Evolutionary conservation across 2,329 filamentous ascomycete genomes (phyloP).

Genomic region (Microdochium paspali): DNA sequence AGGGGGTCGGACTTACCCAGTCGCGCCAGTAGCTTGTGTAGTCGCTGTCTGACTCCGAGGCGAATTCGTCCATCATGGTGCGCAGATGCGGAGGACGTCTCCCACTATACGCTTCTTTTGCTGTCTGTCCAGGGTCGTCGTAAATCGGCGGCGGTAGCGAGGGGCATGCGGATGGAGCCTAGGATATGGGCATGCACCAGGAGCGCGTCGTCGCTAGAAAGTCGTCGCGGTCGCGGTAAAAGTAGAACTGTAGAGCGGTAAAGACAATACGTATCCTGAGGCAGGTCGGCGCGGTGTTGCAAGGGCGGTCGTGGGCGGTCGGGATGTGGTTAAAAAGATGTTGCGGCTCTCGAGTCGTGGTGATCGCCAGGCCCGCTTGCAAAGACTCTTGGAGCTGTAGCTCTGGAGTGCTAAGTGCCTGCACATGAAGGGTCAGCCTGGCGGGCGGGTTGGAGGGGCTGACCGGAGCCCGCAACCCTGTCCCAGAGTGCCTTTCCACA

Average conservation of each 20-base stretch:
- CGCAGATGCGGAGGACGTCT: not conserved
- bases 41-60: slow-evolving; percentile 95
- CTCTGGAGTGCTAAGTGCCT: too few species aligned
- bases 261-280: too few species aligned
- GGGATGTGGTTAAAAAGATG: not conserved
- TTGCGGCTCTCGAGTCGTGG: not conserved
- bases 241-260: too few species aligned
- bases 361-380: not conserved
- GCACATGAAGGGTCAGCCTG: not conserved
- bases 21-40: slow-evolving; percentile 99
- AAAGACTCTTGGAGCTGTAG: not conserved
- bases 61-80: slow-evolving; percentile 83
- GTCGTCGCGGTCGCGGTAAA: not conserved
- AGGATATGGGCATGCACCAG: too few species aligned
- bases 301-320: not conserved
- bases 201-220: too few species aligned
- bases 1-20: slow-evolving; percentile 97
- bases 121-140: too few species aligned
- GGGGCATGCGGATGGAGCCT: too few species aligned
- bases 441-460: not conserved
- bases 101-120: too few species aligned
- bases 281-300: not conserved
- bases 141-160: too few species aligned
- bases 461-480: not conserved
- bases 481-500: too few species aligned